phyloP scores from a whole-genome alignment of 345 rosid genomes.

The Streptanthus diversifolius region DNA sequence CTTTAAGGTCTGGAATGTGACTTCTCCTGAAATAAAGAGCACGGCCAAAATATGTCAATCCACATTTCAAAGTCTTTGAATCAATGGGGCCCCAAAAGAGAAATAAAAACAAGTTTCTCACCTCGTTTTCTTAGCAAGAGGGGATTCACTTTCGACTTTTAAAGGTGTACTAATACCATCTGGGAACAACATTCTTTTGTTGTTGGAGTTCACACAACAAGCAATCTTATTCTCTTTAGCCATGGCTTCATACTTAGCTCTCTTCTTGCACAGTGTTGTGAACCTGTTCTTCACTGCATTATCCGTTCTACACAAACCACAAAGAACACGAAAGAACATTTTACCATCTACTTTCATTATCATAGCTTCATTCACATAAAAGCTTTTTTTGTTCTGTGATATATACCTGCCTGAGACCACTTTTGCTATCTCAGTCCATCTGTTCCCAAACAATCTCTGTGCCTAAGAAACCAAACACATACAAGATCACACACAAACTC shows the following conservation, averaged over 20 bases:
- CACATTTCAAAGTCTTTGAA: background rate
- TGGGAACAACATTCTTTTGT: slow-evolving; percentile 60
- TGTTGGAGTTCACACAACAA: slow-evolving; percentile 50
- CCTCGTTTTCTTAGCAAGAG: slow-evolving; percentile 59
- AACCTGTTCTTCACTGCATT: slow-evolving; percentile 97
- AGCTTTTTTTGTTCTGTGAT: background rate
- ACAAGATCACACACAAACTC: slow-evolving; percentile 18
- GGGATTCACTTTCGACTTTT: slow-evolving; percentile 39
- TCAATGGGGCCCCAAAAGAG: background rate
- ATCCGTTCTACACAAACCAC: slow-evolving; percentile 64
- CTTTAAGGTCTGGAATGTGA: slow-evolving; percentile 50
- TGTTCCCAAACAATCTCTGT: slow-evolving; percentile 85
- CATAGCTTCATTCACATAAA: background rate
- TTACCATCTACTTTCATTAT: background rate
- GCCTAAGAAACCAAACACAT: slow-evolving; percentile 53
- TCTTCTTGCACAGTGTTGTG: slow-evolving; percentile 95
- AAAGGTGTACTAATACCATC: slow-evolving; percentile 42
- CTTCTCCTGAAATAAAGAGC: slow-evolving; percentile 50
- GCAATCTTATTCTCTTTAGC: slow-evolving; percentile 65
- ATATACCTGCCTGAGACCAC: slow-evolving; percentile 97
- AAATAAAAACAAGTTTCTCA: slow-evolving; percentile 15
- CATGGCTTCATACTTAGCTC: slow-evolving; percentile 89
- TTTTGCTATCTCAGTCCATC: slow-evolving; percentile 99
- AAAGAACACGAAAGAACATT: background rate
- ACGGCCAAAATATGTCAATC: background rate